Conservation (phyloP, 2,329 filamentous ascomycete species). For the Bimuria novae-zelandiae region DNA sequence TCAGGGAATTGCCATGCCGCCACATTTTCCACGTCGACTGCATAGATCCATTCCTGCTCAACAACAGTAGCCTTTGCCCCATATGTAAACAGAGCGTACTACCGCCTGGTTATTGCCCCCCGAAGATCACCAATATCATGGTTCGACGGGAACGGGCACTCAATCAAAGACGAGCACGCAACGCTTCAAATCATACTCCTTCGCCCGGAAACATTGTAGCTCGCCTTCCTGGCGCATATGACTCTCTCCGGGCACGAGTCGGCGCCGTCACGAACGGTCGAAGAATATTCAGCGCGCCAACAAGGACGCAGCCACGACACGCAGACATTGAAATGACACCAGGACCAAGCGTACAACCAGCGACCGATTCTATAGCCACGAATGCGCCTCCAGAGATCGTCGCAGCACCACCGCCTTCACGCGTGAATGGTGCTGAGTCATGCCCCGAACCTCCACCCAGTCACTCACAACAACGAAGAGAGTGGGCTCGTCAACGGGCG, state of each 20-base stretch:
- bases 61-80: slow-evolving; percentile 84
- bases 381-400: background rate
- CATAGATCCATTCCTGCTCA: slow-evolving; percentile 80
- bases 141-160: slow-evolving; percentile 78
- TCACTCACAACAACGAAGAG: slow-evolving; percentile 39
- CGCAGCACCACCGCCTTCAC: slow-evolving; percentile 7
- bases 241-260: slow-evolving; percentile 31
- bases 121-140: slow-evolving; percentile 73
- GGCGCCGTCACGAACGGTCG: slow-evolving; percentile 29
- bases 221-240: slow-evolving; percentile 20
- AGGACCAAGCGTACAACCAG: background rate
- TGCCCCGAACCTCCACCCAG: slow-evolving; percentile 15
- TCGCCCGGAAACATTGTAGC: background rate
- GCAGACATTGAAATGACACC: slow-evolving; percentile 40
- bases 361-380: background rate
- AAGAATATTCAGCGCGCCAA: slow-evolving; percentile 40
- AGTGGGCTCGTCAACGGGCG: slow-evolving; percentile 53
- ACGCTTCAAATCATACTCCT: slow-evolving; percentile 8
- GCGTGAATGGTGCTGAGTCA: background rate
- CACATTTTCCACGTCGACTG: slow-evolving; percentile 95
- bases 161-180: slow-evolving; percentile 61
- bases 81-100: slow-evolving; percentile 84
- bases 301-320: slow-evolving; percentile 21
- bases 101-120: slow-evolving; percentile 63
- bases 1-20: slow-evolving; percentile 84